Evolutionary conservation across 805 yeast species (phyloP), one percentile per base, ranked within the genome.

Genomic region (Saccharomycopsis schoenii): DNA sequence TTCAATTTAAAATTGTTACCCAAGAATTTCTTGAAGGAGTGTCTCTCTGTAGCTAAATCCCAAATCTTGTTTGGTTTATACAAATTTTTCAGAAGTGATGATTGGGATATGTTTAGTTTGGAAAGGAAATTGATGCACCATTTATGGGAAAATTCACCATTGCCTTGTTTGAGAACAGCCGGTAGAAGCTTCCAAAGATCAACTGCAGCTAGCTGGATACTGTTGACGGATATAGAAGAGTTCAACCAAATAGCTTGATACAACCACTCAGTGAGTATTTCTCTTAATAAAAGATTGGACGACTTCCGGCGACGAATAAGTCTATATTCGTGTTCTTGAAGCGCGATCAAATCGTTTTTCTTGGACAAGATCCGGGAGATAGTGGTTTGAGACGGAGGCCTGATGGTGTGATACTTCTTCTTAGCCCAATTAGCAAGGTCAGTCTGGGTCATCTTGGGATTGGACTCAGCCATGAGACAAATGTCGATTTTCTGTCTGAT

Each of bases 191-290:
- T 82, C 89, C 89, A 84, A 37, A 84, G 80, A 8, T 83, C 79
- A 54, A 79, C 76, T 2, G 89, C 87, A 1, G 88, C 81, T 68
- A 80, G 81, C 65, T 83, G 85, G 43, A 84, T 76, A 17, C 83
- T 82, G 0, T 87, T 86, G 0, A 85, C 79, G 0, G 87, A 81
- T 1, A 84, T 78, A 2, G 88, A 88, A 41, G 83, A 81, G 56
- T 79, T 80, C 67, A 82, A 85, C 88, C 89, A 84, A 1, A 79
- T 78, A 25, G 84, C 81, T 68, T 84, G 88, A 0, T 84, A 78
- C 50, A 84, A 81, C 88, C 88, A 84, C 68, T 84, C 88, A n/a
- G 83, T 79, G 52, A 84, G 69, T n/a, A 84, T 83, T 55, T 78
- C 77, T 42, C 88, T 71, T 14, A 84, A 74, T 25, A 84, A 68